Base-by-base conservation (phyloP, 2,329 filamentous ascomycete genomes). In the Samsoniella hepiali region DNA sequence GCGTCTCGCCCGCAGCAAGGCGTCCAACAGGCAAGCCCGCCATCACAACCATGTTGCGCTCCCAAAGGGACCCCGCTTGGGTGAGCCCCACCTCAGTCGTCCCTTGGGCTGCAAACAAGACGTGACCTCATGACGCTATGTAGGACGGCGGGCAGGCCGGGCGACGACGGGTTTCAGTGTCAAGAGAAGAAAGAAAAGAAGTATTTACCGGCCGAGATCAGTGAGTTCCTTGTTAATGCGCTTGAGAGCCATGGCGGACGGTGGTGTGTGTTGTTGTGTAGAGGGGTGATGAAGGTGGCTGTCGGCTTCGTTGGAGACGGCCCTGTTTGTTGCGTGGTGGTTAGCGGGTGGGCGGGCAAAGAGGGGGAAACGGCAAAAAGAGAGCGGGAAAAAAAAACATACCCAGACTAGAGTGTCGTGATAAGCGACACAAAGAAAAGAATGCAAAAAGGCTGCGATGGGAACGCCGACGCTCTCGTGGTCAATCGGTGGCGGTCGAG, bases 161-260 rank as follows among this genome's bases (percentile, higher is more conserved):
- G 65, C 60, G 67, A 59, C 64, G 60, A 63, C 63, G 66, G 62
- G 63, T 50, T 64, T 59, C 63, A 64, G 49, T 58, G 44, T 17
- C 64, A 47, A 47, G 58, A 45, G 38, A 60, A 40, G 49, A 58
- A 60, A 67, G 65, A 63, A 50, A 51, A 54, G 17, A 49, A n/a
- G 57, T 71, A 83, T 84, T 75, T 89, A 94, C 91, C 91, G 90
- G 82, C 91, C 91, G 80, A 95, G 85, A 78, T 95, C 91, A 79
- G 90, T 89, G 77, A 95, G 87, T 82, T 95, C 91, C 88, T 93
- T 95, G 86, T 94, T 94, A 81, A 95, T 95, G 80, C 91, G 88
- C 89, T 95, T 95, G 74, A 95, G 86, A 80, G 91, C 91, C 91
- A 95, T 95, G 74, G 74, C 77, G 76, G 75, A 70, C 70, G 68